phyloP scores from a whole-genome alignment of 2,329 filamentous ascomycete species.

The Cladosporium oxysporum region DNA sequence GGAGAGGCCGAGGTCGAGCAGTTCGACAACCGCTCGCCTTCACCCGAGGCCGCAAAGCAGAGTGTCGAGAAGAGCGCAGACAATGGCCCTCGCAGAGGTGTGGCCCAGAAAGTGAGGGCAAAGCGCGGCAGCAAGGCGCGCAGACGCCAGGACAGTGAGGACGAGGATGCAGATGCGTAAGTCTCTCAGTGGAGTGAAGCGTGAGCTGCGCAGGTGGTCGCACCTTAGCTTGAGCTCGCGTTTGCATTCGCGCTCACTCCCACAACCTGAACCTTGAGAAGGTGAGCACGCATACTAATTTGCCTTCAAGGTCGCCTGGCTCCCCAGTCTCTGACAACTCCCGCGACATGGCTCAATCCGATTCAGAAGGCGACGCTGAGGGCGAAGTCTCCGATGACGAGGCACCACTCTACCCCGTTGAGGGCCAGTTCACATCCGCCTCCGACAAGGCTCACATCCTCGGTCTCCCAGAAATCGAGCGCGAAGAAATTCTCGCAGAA shows the following conservation, averaged over 20 bases:
- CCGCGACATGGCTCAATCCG: constrained; percentile 89
- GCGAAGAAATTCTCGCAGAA: constrained; percentile 86
- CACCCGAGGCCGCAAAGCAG: constrained; percentile 45
- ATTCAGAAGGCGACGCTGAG: constrained; percentile 54
- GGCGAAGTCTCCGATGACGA: constrained; percentile 26
- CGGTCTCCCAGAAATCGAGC: constrained; percentile 83
- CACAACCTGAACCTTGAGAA: constrained; percentile 22
- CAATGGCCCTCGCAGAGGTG: constrained; percentile 37
- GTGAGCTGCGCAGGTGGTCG: background rate
- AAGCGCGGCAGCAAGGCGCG: constrained; percentile 47
- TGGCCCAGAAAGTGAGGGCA: constrained; percentile 51
- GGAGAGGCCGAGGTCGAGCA: constrained; percentile 48
- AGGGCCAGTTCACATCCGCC: constrained; percentile 72
- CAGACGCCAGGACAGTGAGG: constrained; percentile 60
- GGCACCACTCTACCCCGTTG: constrained; percentile 75
- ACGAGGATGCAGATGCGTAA: constrained; percentile 76
- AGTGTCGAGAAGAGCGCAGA: constrained; percentile 42
- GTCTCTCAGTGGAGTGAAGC: constrained; percentile 40
- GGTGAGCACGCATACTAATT: constrained; percentile 23
- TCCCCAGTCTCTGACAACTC: constrained; percentile 65
- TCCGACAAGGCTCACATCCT: constrained; percentile 66
- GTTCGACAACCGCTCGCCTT: constrained; percentile 58
- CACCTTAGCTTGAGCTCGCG: background rate
- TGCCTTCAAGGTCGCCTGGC: constrained; percentile 5
- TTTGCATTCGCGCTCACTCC: background rate